Evolutionary conservation across 2,329 filamentous ascomycete genomes (phyloP), one percentile per base, ranked within the genome.

Genomic region (Arthrobotrys entomopaga): DNA sequence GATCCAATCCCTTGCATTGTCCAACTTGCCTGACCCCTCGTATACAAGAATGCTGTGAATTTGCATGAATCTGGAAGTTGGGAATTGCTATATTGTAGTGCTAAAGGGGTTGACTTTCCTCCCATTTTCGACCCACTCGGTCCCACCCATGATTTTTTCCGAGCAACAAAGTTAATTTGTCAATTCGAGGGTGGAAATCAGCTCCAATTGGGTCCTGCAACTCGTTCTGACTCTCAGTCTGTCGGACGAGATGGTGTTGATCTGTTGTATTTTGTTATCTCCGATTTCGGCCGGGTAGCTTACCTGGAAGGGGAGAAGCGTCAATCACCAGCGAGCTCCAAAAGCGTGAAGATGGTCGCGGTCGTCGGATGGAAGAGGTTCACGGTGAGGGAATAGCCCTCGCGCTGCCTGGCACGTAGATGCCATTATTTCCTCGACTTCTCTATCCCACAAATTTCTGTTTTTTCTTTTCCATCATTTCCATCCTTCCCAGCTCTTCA

Each of bases 281-380:
- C 67, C 67, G 67, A 72, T 72, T 19, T 72, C 67, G 67, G 67
- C 67, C 60, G 26, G 34, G n/a, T 13, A 38, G 16, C 19, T 40
- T 34, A n/a, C 15, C 56, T 59, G 56, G 40, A 59, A 59, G 56
- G 56, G 53, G 49, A 34, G 52, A 15, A 34, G 26, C 53, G 15
- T 40, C 53, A 20, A 20, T n/a, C 10, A 50, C 16, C n/a, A 50
- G 16, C 3, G 19, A 50, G 42, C 42, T n/a, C 6, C 11, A 13
- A 46, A 13, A 50, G 46, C 29, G 29, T 10, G 29, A 34, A 34
- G 29, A 10, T n/a, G n/a, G n/a, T n/a, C n/a, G n/a, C 49, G 20
- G 26, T 3, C 38, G 10, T 19, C 11, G 20, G 22, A 56, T 34
- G 10, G 26, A 22, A 46, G 42, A 46, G 29, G 29, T 34, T 10